phyloP scores from a whole-genome alignment of 495 filamentous ascomycete genomes.

The Penicillium cataractarum region DNA sequence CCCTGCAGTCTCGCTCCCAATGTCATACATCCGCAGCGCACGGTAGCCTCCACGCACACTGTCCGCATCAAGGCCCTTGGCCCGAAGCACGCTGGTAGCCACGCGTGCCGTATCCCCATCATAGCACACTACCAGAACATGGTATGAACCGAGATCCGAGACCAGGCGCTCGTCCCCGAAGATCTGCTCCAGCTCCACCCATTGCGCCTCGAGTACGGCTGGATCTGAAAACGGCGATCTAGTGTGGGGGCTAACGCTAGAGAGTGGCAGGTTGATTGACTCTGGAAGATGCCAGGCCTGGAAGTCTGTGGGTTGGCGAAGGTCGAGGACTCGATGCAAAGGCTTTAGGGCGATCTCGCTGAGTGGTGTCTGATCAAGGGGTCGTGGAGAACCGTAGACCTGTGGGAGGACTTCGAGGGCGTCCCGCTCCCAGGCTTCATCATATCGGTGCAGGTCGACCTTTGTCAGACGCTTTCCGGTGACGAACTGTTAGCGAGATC shows the following conservation, averaged over 20 bases:
- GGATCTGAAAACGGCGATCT: conserved; percentile 51
- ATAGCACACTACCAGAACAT: conserved; percentile 55
- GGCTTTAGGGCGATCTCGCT: conserved; percentile 32
- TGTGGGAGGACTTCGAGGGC: conserved; percentile 42
- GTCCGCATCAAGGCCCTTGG: conserved; percentile 52
- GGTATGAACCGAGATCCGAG: conserved; percentile 31
- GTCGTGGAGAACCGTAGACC: conserved; percentile 35
- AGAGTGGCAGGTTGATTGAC: conserved; percentile 48
- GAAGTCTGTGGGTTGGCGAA: conserved; percentile 46
- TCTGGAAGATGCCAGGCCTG: conserved; percentile 47
- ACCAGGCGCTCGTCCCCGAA: conserved; percentile 33
- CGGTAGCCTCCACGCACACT: conserved; percentile 51
- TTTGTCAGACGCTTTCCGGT: conserved; percentile 43
- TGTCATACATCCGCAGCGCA: conserved; percentile 35
- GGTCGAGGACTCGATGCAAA: conserved; percentile 43
- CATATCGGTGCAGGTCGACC: conserved; percentile 58
- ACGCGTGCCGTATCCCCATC: conserved; percentile 57
- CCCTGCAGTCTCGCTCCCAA: conserved; percentile 25
- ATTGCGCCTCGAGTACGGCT: conserved; percentile 46
- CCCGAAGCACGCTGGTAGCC: conserved; percentile 56
- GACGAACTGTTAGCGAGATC: background rate
- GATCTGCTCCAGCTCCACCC: conserved; percentile 48
- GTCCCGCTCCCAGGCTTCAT: conserved; percentile 55
- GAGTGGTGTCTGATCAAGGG: conserved; percentile 28
- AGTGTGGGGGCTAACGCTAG: conserved; percentile 33